These are phyloP conservation scores for Amanita rubescens DNA, from an alignment of 768 basidiomycete genomes.

Conservation along the genomic window DNA sequence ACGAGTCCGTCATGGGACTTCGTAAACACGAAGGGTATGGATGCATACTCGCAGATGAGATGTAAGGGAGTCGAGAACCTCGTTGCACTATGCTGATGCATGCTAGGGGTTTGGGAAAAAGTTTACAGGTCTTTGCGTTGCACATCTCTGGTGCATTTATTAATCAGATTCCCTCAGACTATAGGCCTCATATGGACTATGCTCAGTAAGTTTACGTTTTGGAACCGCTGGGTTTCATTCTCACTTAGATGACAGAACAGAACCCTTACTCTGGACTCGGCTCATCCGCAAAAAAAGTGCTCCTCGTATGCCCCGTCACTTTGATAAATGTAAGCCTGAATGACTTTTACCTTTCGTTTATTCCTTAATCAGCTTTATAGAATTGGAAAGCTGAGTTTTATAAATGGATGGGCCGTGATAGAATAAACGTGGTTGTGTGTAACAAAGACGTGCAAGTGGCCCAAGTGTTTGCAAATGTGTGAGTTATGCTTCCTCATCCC, in stretches of 20 bases:
- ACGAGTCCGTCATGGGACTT: conserved; percentile 93
- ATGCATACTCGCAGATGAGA: conserved; percentile 95
- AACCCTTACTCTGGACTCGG: conserved; percentile 61
- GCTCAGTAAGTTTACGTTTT: conserved; percentile 46
- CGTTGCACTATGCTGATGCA: conserved; percentile 9
- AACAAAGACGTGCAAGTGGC: conserved; percentile 37
- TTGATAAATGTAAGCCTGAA: conserved; percentile 57
- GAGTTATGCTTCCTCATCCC: conserved; percentile 17
- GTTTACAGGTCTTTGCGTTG: conserved; percentile 50
- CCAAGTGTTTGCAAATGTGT: conserved; percentile 70
- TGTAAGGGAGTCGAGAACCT: conserved; percentile 38
- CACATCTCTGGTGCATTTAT: neutral
- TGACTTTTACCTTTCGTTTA: neutral
- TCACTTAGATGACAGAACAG: conserved; percentile 52
- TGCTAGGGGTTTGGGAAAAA: conserved; percentile 91
- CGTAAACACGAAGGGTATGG: conserved; percentile 87
- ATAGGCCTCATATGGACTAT: conserved; percentile 92
- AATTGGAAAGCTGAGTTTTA: conserved; percentile 96
- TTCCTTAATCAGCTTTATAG: conserved; percentile 26
- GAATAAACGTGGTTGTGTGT: conserved; percentile 36
- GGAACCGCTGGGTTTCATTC: neutral
- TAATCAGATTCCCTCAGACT: conserved; percentile 43
- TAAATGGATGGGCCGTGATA: conserved; percentile 76
- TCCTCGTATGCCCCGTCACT: conserved; percentile 93
- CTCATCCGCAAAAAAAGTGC: conserved; percentile 64